Conservation (phyloP, 176 grass and related monocot genomes). For the Neostapfia colusana region DNA sequence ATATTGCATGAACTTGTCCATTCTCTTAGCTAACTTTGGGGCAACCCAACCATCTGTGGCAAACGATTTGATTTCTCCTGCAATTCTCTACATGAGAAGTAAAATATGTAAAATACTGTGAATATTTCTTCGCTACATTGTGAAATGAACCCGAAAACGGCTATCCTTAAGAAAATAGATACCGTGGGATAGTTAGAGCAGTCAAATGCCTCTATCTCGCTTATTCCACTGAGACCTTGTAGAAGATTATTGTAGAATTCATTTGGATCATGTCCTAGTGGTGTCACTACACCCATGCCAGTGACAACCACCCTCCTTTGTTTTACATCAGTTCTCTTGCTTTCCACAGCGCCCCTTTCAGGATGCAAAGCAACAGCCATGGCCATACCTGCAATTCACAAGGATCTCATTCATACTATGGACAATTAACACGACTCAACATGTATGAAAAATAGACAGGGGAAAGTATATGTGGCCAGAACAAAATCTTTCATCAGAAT, state of each 20-base stretch:
- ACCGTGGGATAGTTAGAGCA: conserved; percentile 94
- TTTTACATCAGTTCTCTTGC: conserved; percentile 54
- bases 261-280: conserved; percentile 94
- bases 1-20: conserved; percentile 99
- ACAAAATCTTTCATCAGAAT: not conserved
- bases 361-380: conserved; percentile 81
- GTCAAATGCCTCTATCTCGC: conserved; percentile 87
- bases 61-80: conserved; percentile 95
- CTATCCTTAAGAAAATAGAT: conserved; percentile 26
- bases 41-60: conserved; percentile 86
- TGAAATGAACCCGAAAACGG: conserved; percentile 23
- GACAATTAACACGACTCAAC: not conserved
- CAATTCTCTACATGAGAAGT: conserved; percentile 69
- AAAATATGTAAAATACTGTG: not conserved
- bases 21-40: conserved; percentile 84
- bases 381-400: conserved; percentile 61
- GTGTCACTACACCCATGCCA: conserved; percentile 92
- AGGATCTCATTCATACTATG: conserved; percentile 25
- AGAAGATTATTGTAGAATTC: conserved; percentile 97
- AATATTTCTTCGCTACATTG: conserved; percentile 16
- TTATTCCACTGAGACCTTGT: conserved; percentile 79
- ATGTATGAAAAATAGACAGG: not conserved
- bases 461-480: not conserved
- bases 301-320: conserved; percentile 92
- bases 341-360: conserved; percentile 59